Percentiles rank a stretch among this genome's conserved stretches.
These are phyloP conservation scores for Tylopilus sp. DNA, from an alignment of 768 basidiomycete genomes.

Conservation along the genomic window DNA sequence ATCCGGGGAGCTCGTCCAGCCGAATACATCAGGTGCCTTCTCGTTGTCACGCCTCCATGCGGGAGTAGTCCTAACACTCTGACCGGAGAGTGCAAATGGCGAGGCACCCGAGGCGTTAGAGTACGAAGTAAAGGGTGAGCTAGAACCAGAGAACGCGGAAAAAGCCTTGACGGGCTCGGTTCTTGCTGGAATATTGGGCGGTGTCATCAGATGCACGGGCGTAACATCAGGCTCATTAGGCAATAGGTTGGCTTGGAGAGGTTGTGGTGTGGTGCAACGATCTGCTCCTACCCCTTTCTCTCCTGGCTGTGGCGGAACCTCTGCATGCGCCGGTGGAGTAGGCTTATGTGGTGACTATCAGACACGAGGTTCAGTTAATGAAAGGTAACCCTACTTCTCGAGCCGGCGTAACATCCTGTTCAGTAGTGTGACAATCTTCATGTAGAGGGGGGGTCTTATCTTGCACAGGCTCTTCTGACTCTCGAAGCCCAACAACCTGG, in stretches of 20 bases:
- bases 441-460: conserved; percentile 7
- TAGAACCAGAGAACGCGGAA: conserved; percentile 36
- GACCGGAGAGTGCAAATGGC: conserved; percentile 20
- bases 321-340: not conserved
- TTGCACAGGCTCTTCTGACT: conserved; percentile 7
- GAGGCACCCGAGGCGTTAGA: conserved; percentile 22
- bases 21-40: conserved; percentile 7
- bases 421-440: not conserved
- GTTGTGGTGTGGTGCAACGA: conserved; percentile 12
- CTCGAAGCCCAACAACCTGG: conserved; percentile 11
- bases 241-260: not conserved
- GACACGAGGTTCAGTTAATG: not conserved
- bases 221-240: conserved; percentile 10
- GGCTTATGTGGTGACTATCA: conserved; percentile 14
- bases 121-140: conserved; percentile 35
- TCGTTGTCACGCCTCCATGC: conserved; percentile 25
- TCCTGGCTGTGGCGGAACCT: not conserved
- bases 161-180: conserved; percentile 29
- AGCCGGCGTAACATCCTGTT: conserved; percentile 3
- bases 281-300: conserved; percentile 11
- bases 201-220: conserved; percentile 10
- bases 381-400: conserved; percentile 14
- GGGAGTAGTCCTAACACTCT: conserved; percentile 16
- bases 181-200: conserved; percentile 11
- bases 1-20: conserved; percentile 1